Evolutionary conservation across 2,329 filamentous ascomycete species (phyloP).

Genomic region (Colletotrichum spinosum): DNA sequence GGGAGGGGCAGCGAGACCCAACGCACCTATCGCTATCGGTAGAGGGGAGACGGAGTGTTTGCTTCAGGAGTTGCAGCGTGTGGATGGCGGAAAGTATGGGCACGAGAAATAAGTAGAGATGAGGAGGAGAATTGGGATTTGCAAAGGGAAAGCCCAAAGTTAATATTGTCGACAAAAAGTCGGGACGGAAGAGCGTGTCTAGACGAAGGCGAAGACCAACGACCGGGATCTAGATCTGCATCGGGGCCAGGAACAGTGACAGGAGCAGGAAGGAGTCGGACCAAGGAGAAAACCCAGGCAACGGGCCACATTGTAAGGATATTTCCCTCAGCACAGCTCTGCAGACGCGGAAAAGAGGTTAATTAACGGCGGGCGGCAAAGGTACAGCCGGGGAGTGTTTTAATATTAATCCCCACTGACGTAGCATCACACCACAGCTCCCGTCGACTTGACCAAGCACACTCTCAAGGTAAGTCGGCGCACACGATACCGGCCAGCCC

Average conservation of each 20-base stretch:
- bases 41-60: constrained; percentile 12
- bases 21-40: constrained; percentile 23
- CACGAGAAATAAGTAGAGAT: constrained; percentile 1
- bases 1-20: constrained; percentile 24
- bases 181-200: background rate
- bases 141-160: background rate
- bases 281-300: too few relatives aligned
- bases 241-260: too few relatives aligned
- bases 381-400: constrained; percentile 24
- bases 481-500: too few relatives aligned
- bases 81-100: constrained; percentile 5
- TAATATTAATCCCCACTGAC: constrained; percentile 40
- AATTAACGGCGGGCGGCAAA: constrained; percentile 20
- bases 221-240: too few relatives aligned
- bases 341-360: constrained; percentile 20
- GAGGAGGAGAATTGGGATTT: background rate
- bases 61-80: background rate
- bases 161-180: background rate
- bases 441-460: too few relatives aligned
- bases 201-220: too few relatives aligned
- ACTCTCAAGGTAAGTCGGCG: too few relatives aligned
- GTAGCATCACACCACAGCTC: constrained; percentile 31
- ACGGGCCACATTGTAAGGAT: too few relatives aligned
- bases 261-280: too few relatives aligned
- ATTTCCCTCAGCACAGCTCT: constrained; percentile 6